Evolutionary conservation across 768 basidiomycete species (phyloP).

Genomic region (Floccularia luteovirens): DNA sequence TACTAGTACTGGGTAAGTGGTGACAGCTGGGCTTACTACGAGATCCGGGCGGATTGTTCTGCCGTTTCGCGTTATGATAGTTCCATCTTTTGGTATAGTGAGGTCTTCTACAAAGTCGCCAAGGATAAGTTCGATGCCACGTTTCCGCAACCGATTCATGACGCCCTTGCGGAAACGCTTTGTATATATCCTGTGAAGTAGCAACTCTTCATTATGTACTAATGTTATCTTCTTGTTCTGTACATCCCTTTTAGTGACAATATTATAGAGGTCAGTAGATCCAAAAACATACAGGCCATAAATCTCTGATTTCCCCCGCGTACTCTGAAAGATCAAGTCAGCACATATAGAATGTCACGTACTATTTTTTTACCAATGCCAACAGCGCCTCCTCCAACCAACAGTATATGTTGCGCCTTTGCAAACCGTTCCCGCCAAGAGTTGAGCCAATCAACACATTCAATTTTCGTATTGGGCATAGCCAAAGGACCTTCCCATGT

Average conservation of each 20-base stretch:
- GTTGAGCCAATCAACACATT: constrained; percentile 12
- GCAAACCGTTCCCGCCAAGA: constrained; percentile 14
- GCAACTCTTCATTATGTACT: constrained; percentile 44
- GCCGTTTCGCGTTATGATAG: constrained; percentile 43
- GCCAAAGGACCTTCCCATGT: constrained; percentile 40
- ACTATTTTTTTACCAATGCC: constrained; percentile 14
- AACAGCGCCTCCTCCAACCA: constrained; percentile 19
- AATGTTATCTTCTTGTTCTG: constrained; percentile 48
- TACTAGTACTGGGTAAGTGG: background rate
- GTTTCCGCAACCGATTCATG: constrained; percentile 28
- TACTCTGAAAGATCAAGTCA: constrained; percentile 17
- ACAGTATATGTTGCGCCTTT: constrained; percentile 15
- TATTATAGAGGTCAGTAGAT: constrained; percentile 9
- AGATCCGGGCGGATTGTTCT: constrained; percentile 45
- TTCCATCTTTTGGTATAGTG: constrained; percentile 26
- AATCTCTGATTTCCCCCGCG: constrained; percentile 35
- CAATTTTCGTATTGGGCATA: constrained; percentile 26
- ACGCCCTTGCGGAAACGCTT: constrained; percentile 41
- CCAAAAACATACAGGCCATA: constrained; percentile 12
- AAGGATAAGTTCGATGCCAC: constrained; percentile 43
- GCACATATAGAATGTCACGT: background rate
- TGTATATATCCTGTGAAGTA: constrained; percentile 52
- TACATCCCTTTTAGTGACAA: constrained; percentile 13
- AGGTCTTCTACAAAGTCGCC: constrained; percentile 43
- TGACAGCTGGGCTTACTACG: constrained; percentile 32